Conservation (phyloP, 352 stramenopile genomes). For the Phytophthora pinifolia region DNA sequence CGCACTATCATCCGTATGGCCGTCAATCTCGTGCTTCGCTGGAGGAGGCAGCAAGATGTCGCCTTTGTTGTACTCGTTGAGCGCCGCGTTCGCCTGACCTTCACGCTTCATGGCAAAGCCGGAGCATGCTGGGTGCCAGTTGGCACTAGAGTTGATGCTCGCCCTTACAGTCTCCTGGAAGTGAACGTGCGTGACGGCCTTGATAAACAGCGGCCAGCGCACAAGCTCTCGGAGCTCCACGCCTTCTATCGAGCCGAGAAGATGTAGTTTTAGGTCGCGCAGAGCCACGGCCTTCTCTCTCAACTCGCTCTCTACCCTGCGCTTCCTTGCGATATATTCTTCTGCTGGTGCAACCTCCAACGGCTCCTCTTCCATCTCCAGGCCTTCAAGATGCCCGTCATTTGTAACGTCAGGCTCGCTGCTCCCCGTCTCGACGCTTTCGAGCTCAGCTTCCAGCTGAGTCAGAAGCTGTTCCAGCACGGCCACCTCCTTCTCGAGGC, state of each 20-base stretch:
- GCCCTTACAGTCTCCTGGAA: conserved; percentile 35
- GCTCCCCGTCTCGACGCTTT: conserved; percentile 7
- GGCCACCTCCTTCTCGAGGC: conserved; percentile 32
- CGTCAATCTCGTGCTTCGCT: conserved; percentile 68
- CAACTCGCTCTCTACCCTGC: conserved; percentile 26
- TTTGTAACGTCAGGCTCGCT: conserved; percentile 1
- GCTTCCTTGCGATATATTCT: conserved; percentile 31
- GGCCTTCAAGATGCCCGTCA: conserved; percentile 1
- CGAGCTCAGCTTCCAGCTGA: conserved; percentile 48
- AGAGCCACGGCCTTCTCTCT: conserved; percentile 33
- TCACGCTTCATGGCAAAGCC: conserved; percentile 60
- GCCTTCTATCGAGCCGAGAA: conserved; percentile 59
- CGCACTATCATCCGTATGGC: conserved; percentile 77
- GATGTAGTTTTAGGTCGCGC: conserved; percentile 44
- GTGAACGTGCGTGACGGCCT: conserved; percentile 49
- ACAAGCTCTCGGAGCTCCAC: conserved; percentile 50
- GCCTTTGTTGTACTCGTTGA: conserved; percentile 47
- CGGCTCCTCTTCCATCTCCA: conserved; percentile 11
- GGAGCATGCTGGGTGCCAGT: conserved; percentile 47
- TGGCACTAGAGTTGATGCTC: conserved; percentile 14
- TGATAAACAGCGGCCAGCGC: conserved; percentile 58
- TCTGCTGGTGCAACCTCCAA: not conserved
- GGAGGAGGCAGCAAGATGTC: conserved; percentile 54
- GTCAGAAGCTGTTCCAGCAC: conserved; percentile 38
- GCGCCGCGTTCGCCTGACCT: conserved; percentile 14